Base-by-base conservation (phyloP, 148 eudicot species). In the Polygonum maritimum region DNA sequence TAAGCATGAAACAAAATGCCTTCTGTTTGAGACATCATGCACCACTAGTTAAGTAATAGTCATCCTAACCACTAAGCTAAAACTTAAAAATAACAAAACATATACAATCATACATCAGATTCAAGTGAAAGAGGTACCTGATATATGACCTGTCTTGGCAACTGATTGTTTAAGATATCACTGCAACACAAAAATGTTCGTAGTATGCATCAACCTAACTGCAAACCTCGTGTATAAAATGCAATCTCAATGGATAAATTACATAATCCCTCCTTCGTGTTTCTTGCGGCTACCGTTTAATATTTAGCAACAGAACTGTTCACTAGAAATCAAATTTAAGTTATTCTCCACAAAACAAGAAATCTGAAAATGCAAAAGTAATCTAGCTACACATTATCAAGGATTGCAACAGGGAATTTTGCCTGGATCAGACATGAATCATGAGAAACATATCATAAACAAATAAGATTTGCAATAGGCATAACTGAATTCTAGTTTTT, bases 111-210 rank as follows among this genome's bases (percentile, higher is more conserved):
- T 67, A 67, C 21, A 31, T 36, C 8, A 67, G 21, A 38, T 36
- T 67, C 45, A 67, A 36, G 4, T 19, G 38, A 41, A 14, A 36
- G 38, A 36, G 38, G 3, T 67, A 94, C 98, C 97, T 94, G 96
- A 78, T 92, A 92, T 77, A 89, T 84, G 76, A 92, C 97, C 72
- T 85, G 74, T 21, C 76, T 45, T 70, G 98, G 97, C 76, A 92
- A 96, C 79, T 77, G 78, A 58, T 84, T 79, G 81, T 88, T 83
- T 79, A 94, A 74, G 47, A 87, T 87, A 80, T 90, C 88, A 81
- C 98, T 94, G 87, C 86, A 86, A 51, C 41, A 76, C 45, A 76
- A 67, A 67, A 67, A 67, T 22, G 71, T 15, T 16, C n/a, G 15
- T 36, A 36, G 6, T 8, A 67, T 38, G 71, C 45, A 67, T 67